Evolutionary conservation across 1,284 basidiomycete genomes (phyloP), one percentile per base, ranked within the genome.

Genomic region (Ustilago vetiveriae): DNA sequence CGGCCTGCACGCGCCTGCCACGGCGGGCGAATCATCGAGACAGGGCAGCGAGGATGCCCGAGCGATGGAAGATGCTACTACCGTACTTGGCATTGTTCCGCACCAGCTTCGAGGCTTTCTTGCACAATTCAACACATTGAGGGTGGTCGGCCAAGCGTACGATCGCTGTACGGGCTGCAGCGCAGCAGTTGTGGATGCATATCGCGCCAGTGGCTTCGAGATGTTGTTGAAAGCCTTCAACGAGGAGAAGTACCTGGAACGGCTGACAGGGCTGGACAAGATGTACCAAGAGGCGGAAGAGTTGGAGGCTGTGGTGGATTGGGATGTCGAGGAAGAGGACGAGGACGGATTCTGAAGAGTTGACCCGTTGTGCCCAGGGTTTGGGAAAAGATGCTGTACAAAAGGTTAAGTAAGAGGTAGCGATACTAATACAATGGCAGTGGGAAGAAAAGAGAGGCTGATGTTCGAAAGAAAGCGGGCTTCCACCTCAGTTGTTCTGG

Each of bases 91-190:
- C 0, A 84, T 90, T 3, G 90, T 97, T 0, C 95, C 95, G 1
- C 96, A 98, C 81, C 95, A 98, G 80, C 85, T 98, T 6, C 88
- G 96, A 0, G 96, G 94, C 0, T 92, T 89, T 84, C 85, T 98
- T 9, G 88, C 89, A 5, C 89, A 91, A 62, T 98, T 96, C 85
- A 86, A 88, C 43, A 93, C 89, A 36, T 84, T 95, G 72, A 87
- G 88, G 27, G 88, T 98, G 50, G 88, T 90, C 0, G 95, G 94
- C 0, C 88, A 90, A 3, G 92, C 94, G 0, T 98, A 91, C 80
- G 87, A 90, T 53, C 85, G 86, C 41, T 98, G 96, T 80, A 97
- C 94, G 0, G 95, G 91, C 0, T 98, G 95, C 82, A 73, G 73
- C 41, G 39, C 53, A 2, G 42, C 59, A 2, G 73, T 81, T 16